phyloP scores from a whole-genome alignment of 768 basidiomycete genomes.

The Clavulina sp. region DNA sequence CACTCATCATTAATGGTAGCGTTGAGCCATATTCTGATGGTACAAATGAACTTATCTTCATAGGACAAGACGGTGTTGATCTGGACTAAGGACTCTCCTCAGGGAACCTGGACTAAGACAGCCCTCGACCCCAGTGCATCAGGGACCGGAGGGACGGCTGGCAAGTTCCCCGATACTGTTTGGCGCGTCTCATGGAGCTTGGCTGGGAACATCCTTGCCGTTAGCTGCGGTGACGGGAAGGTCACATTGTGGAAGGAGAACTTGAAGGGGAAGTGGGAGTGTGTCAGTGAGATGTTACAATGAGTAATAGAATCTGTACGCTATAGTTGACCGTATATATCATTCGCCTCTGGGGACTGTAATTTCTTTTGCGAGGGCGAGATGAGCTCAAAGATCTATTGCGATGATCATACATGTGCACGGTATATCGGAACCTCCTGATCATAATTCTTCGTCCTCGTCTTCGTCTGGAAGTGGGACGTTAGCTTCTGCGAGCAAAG shows the following conservation, averaged over 20 bases:
- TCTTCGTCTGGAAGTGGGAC: slow-evolving; percentile 1
- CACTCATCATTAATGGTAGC: neutral
- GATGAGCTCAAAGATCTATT: too few species aligned
- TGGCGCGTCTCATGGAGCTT: slow-evolving; percentile 99
- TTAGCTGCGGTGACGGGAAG: slow-evolving; percentile 95
- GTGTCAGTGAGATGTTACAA: slow-evolving; percentile 67
- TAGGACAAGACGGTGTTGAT: slow-evolving; percentile 75
- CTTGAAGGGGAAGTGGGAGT: slow-evolving; percentile 87
- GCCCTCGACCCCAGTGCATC: slow-evolving; percentile 47
- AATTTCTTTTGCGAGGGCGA: too few species aligned
- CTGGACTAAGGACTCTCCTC: slow-evolving; percentile 74
- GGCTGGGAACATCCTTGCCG: slow-evolving; percentile 88
- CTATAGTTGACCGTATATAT: neutral
- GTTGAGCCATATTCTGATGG: neutral
- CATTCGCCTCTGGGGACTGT: too few species aligned
- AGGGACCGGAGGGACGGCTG: slow-evolving; percentile 29
- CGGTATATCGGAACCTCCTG: too few species aligned
- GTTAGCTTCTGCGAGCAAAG: neutral
- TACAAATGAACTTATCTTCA: neutral
- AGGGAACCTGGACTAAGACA: slow-evolving; percentile 61
- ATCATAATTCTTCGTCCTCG: neutral
- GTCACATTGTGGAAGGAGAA: slow-evolving; percentile 98
- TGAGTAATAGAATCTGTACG: neutral
- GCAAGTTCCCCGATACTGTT: slow-evolving; percentile 90
- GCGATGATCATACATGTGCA: too few species aligned